These are phyloP conservation scores for Pythium phragmitis DNA, from an alignment of 352 stramenopile species.

Conservation along the genomic window DNA sequence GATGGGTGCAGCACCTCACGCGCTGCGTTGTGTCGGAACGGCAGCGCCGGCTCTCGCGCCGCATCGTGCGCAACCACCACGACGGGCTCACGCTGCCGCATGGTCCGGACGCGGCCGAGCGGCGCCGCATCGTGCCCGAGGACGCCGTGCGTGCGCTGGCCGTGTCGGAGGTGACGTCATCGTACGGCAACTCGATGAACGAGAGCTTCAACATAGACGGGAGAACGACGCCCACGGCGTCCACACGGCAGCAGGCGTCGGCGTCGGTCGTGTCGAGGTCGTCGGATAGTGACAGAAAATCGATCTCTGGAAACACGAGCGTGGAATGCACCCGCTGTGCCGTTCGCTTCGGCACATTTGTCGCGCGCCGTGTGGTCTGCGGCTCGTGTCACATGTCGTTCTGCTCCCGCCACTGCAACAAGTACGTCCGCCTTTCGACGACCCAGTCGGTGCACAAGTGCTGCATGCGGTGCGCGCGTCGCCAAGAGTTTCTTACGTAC, in stretches of 20 bases:
- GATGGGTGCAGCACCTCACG: constrained; percentile 48
- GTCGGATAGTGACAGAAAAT: constrained; percentile 15
- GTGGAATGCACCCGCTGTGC: constrained; percentile 46
- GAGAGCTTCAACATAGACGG: constrained; percentile 9
- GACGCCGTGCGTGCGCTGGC: constrained; percentile 36
- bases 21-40: constrained; percentile 30
- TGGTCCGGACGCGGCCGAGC: constrained; percentile 30
- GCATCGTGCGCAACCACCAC: constrained; percentile 24
- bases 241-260: constrained; percentile 9
- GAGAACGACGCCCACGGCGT: background rate
- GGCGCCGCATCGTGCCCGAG: constrained; percentile 51
- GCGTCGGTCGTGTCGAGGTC: constrained; percentile 19
- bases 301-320: background rate
- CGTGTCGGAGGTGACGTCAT: constrained; percentile 2
- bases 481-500: constrained; percentile 61
- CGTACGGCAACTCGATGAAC: constrained; percentile 11
- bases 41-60: constrained; percentile 21
- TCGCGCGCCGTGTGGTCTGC: constrained; percentile 54
- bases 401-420: constrained; percentile 59
- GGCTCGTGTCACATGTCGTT: constrained; percentile 55
- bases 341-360: constrained; percentile 51
- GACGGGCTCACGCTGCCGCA: constrained; percentile 10
- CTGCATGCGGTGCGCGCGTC: constrained; percentile 49
- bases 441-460: constrained; percentile 37
- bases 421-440: constrained; percentile 45